Evolutionary conservation across 2,329 filamentous ascomycete species (phyloP).

Genomic region (Magnaporthales sp.): DNA sequence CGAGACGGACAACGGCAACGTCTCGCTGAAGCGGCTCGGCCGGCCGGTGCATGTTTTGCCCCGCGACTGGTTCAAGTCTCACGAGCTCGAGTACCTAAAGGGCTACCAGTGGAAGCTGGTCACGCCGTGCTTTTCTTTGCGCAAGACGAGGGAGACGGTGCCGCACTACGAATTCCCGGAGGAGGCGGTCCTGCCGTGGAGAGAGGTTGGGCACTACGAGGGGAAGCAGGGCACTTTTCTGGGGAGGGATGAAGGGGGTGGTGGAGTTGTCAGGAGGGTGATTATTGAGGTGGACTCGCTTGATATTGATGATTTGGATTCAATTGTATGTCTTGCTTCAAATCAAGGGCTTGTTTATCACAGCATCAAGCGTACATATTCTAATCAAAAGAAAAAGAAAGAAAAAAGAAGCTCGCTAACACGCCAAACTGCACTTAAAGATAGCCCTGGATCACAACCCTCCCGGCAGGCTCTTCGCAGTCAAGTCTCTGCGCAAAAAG

Average conservation of each 20-base stretch:
- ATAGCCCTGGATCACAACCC: not conserved
- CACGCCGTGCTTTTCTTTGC: not conserved
- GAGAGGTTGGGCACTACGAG: not conserved
- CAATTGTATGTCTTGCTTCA: not conserved
- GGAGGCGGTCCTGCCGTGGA: not conserved
- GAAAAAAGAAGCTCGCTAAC: not conserved
- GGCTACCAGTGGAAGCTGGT: not conserved
- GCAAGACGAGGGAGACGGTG: not conserved
- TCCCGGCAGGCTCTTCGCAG: not conserved
- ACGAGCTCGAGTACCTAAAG: not conserved
- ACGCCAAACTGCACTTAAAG: not conserved
- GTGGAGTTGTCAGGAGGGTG: not conserved
- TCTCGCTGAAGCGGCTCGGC: not conserved
- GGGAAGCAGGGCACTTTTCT: not conserved
- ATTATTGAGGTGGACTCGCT: not conserved
- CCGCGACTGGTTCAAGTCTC: not conserved
- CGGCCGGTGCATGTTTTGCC: not conserved
- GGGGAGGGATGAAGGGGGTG: not conserved
- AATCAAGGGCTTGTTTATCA: not conserved
- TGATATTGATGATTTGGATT: no score
- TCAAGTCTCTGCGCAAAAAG: conserved; percentile 1
- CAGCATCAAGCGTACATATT: not conserved
- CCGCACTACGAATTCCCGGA: not conserved
- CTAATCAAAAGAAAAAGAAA: no score
- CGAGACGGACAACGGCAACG: not conserved